Evolutionary conservation across 2,329 filamentous ascomycete genomes (phyloP).

Genomic region (Teratosphaeria destructans): DNA sequence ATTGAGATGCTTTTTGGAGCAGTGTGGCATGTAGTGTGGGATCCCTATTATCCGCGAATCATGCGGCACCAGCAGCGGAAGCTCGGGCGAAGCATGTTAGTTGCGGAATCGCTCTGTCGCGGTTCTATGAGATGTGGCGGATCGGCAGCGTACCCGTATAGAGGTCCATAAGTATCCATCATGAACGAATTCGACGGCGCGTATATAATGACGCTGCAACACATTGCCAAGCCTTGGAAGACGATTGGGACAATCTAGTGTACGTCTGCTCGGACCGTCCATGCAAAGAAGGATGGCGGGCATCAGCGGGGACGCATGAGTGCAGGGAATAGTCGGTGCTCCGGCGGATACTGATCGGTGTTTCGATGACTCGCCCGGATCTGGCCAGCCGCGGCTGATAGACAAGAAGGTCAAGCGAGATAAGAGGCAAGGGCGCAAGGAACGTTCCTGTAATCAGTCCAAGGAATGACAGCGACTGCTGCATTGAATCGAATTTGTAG

Average conservation of each 20-base stretch:
- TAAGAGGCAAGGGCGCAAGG: slow-evolving; percentile 14
- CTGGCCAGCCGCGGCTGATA: slow-evolving; percentile 18
- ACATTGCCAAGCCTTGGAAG: slow-evolving; percentile 18
- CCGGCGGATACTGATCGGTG: slow-evolving; percentile 15
- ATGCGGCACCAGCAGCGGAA: slow-evolving; percentile 23
- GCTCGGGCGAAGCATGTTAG: slow-evolving; percentile 5
- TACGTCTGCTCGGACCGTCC: slow-evolving; percentile 21
- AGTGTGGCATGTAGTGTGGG: not conserved
- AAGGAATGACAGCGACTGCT: slow-evolving; percentile 26
- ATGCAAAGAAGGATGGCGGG: slow-evolving; percentile 27
- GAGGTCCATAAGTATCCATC: slow-evolving; percentile 31
- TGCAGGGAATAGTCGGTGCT: slow-evolving; percentile 24
- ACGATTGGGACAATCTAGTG: slow-evolving; percentile 31
- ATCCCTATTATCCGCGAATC: too few relatives aligned
- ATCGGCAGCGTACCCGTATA: slow-evolving; percentile 20
- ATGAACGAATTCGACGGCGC: slow-evolving; percentile 30
- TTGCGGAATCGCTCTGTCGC: not conserved
- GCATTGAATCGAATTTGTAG: slow-evolving; percentile 20
- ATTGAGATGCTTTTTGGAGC: not conserved
- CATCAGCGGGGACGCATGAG: slow-evolving; percentile 21
- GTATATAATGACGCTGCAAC: slow-evolving; percentile 20
- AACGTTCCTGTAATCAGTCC: slow-evolving; percentile 17
- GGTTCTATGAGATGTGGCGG: not conserved
- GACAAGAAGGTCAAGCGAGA: slow-evolving; percentile 16
- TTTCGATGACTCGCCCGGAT: slow-evolving; percentile 2